Evolutionary conservation across 2,329 filamentous ascomycete genomes (phyloP), one percentile per base, ranked within the genome.

Genomic region (Sclerotinia trifoliorum): DNA sequence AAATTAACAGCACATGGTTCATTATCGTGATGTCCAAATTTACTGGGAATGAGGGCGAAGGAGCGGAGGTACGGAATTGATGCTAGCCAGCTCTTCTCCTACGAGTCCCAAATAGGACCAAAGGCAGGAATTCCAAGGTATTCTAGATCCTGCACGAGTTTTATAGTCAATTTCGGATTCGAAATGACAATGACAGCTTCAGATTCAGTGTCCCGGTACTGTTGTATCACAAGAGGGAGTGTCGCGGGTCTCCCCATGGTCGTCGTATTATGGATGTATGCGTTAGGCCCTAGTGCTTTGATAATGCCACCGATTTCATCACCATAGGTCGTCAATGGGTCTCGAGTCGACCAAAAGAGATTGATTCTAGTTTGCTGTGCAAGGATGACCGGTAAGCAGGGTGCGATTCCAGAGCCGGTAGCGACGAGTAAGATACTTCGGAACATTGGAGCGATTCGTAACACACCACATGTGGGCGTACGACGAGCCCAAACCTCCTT

Each of bases 321-420:
- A 2, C 79, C 78, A 63, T 77, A 81, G 10, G 75, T 80, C 29
- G 74, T 63, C 3, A 71, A 65, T 0, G 79, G 79, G 51, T 75
- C 72, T 6, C 74, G 75, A n/a, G 79, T 78, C 5, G 75, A 77
- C 79, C 79, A 81, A 42, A 80, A 73, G 39, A 80, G 72, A 7
- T 74, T 72, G 2, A 74, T 68, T 10, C 71, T 69, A 1, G 74
- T 69, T 11, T 72, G 63, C 6, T 73, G 70, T 26, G 72, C 71
- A 26, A 73, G 70, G 24, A 75, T 74, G 24, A 74, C 69, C 2
- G 73, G 78, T 17, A 92, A 80, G 66, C 87, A 85, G 0, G 90
- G 90, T 0, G 89, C 90, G 68, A 93, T 91, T 3, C 90, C 90
- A 0, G 89, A 91, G 1, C 90, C 90, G 0, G 90, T 93, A 6